These are phyloP conservation scores for Gossypium thurberi DNA, from an alignment of 345 rosid genomes.

Conservation along the genomic window DNA sequence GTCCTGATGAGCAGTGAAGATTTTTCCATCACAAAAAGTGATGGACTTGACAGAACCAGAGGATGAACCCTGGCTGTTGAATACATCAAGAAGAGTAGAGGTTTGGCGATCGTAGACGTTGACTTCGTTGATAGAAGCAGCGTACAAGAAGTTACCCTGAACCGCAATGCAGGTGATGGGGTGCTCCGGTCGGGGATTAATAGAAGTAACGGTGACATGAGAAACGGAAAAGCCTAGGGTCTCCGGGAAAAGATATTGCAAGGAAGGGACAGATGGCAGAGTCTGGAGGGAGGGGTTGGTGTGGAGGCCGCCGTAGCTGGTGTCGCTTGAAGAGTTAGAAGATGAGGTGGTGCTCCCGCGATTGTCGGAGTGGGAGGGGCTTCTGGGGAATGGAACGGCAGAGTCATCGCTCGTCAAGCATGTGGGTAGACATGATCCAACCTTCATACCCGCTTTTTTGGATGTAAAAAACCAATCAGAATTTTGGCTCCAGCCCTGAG, in stretches of 20 bases:
- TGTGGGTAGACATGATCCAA: slow-evolving; percentile 39
- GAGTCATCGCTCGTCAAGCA: slow-evolving; percentile 6
- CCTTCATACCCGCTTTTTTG: slow-evolving; percentile 25
- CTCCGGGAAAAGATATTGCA: slow-evolving; percentile 48
- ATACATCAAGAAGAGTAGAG: slow-evolving; percentile 35
- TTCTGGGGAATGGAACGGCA: slow-evolving; percentile 6
- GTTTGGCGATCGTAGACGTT: slow-evolving; percentile 54
- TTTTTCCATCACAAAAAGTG: slow-evolving; percentile 44
- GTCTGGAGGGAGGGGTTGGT: slow-evolving; percentile 75
- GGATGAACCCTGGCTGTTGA: slow-evolving; percentile 40
- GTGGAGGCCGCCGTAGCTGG: slow-evolving; percentile 39
- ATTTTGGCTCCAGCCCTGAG: background rate
- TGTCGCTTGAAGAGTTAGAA: slow-evolving; percentile 16
- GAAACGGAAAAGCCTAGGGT: slow-evolving; percentile 35
- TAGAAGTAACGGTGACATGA: slow-evolving; percentile 26
- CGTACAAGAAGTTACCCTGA: slow-evolving; percentile 47
- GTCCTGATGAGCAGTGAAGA: slow-evolving; percentile 84
- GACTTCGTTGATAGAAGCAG: slow-evolving; percentile 55
- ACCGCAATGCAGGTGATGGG: slow-evolving; percentile 66
- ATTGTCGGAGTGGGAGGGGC: slow-evolving; percentile 12
- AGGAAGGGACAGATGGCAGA: slow-evolving; percentile 70
- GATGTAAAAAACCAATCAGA: background rate
- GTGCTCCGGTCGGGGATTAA: slow-evolving; percentile 31
- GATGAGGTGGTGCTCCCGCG: slow-evolving; percentile 26
- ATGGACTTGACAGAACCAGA: slow-evolving; percentile 70